These are phyloP conservation scores for Podospora appendiculata DNA, from an alignment of 495 filamentous ascomycete species.

Conservation along the genomic window DNA sequence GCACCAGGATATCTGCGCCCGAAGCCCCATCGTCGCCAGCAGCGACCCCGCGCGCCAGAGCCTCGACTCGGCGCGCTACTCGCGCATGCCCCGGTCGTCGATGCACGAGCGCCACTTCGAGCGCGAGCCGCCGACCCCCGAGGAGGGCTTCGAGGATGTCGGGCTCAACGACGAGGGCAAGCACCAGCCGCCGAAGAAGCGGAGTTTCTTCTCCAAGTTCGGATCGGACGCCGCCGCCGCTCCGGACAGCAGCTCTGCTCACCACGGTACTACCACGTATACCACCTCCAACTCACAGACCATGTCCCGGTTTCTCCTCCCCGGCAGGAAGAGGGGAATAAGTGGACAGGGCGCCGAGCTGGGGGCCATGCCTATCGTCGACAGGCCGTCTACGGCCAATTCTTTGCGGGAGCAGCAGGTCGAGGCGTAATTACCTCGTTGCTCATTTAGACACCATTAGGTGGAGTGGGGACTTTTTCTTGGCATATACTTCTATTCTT, in stretches of 20 bases:
- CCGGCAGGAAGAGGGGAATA: constrained; percentile 65
- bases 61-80: constrained; percentile 62
- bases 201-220: constrained; percentile 79
- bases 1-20: constrained; percentile 80
- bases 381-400: constrained; percentile 24
- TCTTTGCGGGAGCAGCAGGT: constrained; percentile 27
- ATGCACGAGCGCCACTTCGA: constrained; percentile 45
- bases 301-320: constrained; percentile 53
- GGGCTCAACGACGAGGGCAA: constrained; percentile 61
- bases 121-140: constrained; percentile 51
- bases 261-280: background rate
- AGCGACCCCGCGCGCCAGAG: constrained; percentile 61
- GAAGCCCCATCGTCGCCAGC: constrained; percentile 62
- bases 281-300: constrained; percentile 19
- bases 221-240: constrained; percentile 40
- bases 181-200: constrained; percentile 62
- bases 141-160: constrained; percentile 77
- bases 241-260: no score
- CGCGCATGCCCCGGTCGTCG: constrained; percentile 47
- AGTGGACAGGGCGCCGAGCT: constrained; percentile 68
- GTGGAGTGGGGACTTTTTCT: no score
- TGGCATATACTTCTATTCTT: no score
- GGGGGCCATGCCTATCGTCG: constrained; percentile 36
- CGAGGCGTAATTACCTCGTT: constrained; percentile 15
- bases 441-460: no score